phyloP scores from a whole-genome alignment of 2,329 filamentous ascomycete species.

The Cyphellophora attinorum region DNA sequence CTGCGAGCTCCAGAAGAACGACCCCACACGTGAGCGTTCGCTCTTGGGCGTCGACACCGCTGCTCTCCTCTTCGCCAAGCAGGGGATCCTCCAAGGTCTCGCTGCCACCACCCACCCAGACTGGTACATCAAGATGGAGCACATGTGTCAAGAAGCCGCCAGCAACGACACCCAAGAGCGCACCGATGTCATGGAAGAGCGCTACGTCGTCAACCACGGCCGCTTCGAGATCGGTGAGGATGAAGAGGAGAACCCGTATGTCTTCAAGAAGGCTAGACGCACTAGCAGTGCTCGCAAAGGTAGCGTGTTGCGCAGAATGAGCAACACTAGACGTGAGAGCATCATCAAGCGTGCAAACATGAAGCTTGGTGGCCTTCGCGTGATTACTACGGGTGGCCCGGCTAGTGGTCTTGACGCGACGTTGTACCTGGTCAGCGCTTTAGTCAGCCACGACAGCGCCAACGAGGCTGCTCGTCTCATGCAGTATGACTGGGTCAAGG shows the following conservation, averaged over 20 bases:
- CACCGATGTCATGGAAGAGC: conserved; percentile 69
- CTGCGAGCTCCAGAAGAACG: conserved; percentile 68
- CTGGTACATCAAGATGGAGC: conserved; percentile 71
- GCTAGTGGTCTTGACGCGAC: conserved; percentile 74
- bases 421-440: conserved; percentile 73
- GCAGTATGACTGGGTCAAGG: conserved; percentile 63
- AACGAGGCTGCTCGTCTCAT: conserved; percentile 64
- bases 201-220: conserved; percentile 86
- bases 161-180: conserved; percentile 62
- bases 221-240: conserved; percentile 72
- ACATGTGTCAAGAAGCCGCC: conserved; percentile 64
- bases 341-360: conserved; percentile 69
- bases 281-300: conserved; percentile 60
- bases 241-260: conserved; percentile 61
- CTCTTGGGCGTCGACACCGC: conserved; percentile 73
- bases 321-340: conserved; percentile 66
- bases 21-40: conserved; percentile 70
- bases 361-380: conserved; percentile 57
- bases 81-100: conserved; percentile 68
- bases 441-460: conserved; percentile 69
- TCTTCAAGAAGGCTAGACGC: conserved; percentile 59
- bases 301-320: conserved; percentile 70
- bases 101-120: conserved; percentile 77
- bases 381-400: conserved; percentile 72
- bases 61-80: conserved; percentile 64